Evolutionary conservation across 1,284 basidiomycete species (phyloP).

Genomic region (Rhodotorula sp.): DNA sequence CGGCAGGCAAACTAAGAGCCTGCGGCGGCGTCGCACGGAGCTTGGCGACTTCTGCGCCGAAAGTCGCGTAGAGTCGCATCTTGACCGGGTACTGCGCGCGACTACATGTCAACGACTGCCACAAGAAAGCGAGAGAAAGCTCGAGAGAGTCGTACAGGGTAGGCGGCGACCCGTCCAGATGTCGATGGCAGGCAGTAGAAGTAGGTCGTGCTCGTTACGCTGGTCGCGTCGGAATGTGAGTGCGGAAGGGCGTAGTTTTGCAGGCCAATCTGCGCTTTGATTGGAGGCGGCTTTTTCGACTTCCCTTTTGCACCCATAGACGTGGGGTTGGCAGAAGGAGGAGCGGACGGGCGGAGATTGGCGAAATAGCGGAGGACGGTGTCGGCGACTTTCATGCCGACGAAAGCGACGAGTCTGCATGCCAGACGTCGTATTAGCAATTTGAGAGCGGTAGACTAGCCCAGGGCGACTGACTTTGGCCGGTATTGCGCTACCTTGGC

Average conservation of each 20-base stretch:
- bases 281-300: conserved; percentile 19
- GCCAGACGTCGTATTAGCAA: too few species aligned
- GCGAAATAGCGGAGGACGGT: conserved; percentile 39
- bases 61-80: conserved; percentile 14
- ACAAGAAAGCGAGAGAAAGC: too few species aligned
- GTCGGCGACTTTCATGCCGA: conserved; percentile 68
- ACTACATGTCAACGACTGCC: too few species aligned
- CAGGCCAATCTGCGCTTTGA: conserved; percentile 24
- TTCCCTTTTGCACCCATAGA: neutral
- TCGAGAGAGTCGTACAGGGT: conserved; percentile 23
- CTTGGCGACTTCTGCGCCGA: too few species aligned
- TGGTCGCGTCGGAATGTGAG: neutral
- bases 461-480: neutral
- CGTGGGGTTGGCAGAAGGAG: neutral
- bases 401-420: conserved; percentile 52
- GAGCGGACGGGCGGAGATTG: neutral
- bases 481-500: neutral
- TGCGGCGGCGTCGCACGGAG: too few species aligned
- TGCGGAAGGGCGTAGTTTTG: conserved; percentile 16
- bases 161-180: conserved; percentile 19
- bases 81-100: conserved; percentile 18
- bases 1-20: too few species aligned
- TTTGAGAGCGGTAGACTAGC: neutral
- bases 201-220: neutral
- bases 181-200: conserved; percentile 31